A percentile compares a stretch with the other conserved stretches of the same genome.
Conservation (phyloP, 768 basidiomycete species). For the Sistotremastrum niveocremeum region DNA sequence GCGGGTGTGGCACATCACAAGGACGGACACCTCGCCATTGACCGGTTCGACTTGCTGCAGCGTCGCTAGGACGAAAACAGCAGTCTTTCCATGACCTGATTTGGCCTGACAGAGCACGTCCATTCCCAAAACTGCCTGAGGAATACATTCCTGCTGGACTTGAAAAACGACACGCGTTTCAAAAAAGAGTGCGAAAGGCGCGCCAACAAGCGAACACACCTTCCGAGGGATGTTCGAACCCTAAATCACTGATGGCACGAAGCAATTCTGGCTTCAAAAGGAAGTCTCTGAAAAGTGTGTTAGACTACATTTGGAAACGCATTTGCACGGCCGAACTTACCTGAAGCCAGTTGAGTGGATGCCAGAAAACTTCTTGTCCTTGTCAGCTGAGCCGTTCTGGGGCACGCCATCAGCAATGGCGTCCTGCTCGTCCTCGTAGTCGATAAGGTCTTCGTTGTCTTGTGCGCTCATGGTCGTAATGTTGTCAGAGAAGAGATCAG, state of each 20-base stretch:
- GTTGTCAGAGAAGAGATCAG: background rate
- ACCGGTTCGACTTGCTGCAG: conserved; percentile 97
- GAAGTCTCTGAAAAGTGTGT: conserved; percentile 63
- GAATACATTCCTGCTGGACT: conserved; percentile 99
- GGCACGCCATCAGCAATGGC: conserved; percentile 45
- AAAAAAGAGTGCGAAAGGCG: background rate
- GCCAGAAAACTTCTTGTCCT: conserved; percentile 94
- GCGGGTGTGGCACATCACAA: conserved; percentile 97
- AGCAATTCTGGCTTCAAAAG: conserved; percentile 93
- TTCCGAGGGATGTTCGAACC: conserved; percentile 99
- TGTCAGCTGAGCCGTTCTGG: conserved; percentile 45
- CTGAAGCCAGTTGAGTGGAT: conserved; percentile 99
- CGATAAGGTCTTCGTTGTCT: conserved; percentile 87
- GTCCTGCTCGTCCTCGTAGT: conserved; percentile 89
- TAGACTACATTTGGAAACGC: conserved; percentile 8
- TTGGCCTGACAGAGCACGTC: conserved; percentile 99
- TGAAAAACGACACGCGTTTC: background rate
- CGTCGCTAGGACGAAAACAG: conserved; percentile 95
- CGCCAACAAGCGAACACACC: conserved; percentile 34
- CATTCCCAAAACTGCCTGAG: conserved; percentile 98
- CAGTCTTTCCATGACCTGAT: conserved; percentile 97
- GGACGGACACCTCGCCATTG: conserved; percentile 92
- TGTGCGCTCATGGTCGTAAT: conserved; percentile 47
- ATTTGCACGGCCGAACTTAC: conserved; percentile 28
- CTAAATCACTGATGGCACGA: conserved; percentile 96